Conservation (phyloP, 805 yeast species). For the Cyberlindnera meyerae region DNA sequence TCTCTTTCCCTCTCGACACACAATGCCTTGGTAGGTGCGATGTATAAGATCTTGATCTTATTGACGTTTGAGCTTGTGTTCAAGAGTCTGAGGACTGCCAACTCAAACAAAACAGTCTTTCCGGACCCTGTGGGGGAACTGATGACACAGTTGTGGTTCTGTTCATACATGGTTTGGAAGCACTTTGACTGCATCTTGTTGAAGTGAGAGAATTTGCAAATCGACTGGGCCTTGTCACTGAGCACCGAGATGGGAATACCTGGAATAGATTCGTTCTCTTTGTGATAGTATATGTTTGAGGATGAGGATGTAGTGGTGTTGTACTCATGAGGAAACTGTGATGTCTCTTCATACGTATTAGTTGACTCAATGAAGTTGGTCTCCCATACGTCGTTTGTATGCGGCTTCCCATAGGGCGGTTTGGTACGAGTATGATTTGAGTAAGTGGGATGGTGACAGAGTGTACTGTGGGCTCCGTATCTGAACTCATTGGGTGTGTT, state of each 20-base stretch:
- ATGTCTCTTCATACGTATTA: too few species aligned
- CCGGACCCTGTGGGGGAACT: conserved; percentile 61
- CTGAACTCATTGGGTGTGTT: too few species aligned
- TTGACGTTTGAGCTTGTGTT: conserved; percentile 23
- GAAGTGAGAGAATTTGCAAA: conserved; percentile 34
- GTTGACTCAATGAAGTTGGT: too few species aligned
- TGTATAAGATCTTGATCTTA: conserved; percentile 38
- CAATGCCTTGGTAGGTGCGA: conserved; percentile 58
- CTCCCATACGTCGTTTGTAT: too few species aligned
- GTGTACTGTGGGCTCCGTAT: too few species aligned
- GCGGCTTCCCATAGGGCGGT: too few species aligned
- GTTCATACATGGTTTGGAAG: conserved; percentile 33
- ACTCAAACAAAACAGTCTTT: conserved; percentile 49
- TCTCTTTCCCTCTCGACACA: conserved; percentile 45
- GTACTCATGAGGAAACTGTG: too few species aligned
- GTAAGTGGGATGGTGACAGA: too few species aligned
- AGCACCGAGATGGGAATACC: conserved; percentile 22
- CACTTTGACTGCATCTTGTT: conserved; percentile 49
- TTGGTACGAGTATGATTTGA: too few species aligned
- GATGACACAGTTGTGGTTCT: conserved; percentile 38
- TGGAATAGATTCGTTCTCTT: neutral
- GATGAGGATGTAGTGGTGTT: conserved; percentile 1
- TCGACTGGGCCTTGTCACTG: conserved; percentile 33
- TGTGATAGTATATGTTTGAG: conserved; percentile 12
- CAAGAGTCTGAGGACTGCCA: conserved; percentile 40